Evolutionary conservation across 2,329 filamentous ascomycete species (phyloP).

Genomic region (Talaromyces piceae): DNA sequence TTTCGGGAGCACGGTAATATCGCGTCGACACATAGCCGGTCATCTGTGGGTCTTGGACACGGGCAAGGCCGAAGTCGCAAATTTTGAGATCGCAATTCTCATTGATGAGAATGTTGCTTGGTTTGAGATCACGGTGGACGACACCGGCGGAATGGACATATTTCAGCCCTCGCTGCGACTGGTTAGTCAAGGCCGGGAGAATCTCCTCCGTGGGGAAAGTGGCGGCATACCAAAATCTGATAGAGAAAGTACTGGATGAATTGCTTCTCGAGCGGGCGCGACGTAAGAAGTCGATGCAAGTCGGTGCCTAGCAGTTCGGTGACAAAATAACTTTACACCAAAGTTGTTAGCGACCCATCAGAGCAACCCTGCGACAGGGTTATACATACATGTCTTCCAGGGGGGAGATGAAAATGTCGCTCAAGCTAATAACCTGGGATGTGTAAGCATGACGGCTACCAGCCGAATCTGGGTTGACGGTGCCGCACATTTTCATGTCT

Average conservation of each 20-base stretch:
- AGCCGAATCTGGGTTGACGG: neutral
- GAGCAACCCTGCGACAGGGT: neutral
- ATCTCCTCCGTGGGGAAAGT: neutral
- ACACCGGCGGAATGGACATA: conserved; percentile 98
- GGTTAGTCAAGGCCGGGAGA: conserved; percentile 13
- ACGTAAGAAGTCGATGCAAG: conserved; percentile 89
- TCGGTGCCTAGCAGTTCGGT: conserved; percentile 96
- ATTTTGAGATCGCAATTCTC: conserved; percentile 99
- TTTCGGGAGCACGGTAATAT: conserved; percentile 98
- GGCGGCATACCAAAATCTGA: conserved; percentile 76
- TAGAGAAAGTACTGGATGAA: conserved; percentile 99
- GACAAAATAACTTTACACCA: conserved; percentile 74
- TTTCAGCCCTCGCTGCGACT: conserved; percentile 78
- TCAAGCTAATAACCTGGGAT: conserved; percentile 82
- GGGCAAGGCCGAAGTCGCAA: conserved; percentile 94
- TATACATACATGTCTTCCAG: conserved; percentile 85
- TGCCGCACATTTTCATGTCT: conserved; percentile 82
- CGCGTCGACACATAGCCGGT: conserved; percentile 97
- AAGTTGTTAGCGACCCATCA: conserved; percentile 1
- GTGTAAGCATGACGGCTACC: conserved; percentile 13
- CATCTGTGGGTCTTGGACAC: conserved; percentile 99
- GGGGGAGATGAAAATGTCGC: conserved; percentile 98
- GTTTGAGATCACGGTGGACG: conserved; percentile 94
- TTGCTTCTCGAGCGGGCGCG: conserved; percentile 93
- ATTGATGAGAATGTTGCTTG: conserved; percentile 98